phyloP scores from a whole-genome alignment of 106 monocot genomes.

The Allium fistulosum region DNA sequence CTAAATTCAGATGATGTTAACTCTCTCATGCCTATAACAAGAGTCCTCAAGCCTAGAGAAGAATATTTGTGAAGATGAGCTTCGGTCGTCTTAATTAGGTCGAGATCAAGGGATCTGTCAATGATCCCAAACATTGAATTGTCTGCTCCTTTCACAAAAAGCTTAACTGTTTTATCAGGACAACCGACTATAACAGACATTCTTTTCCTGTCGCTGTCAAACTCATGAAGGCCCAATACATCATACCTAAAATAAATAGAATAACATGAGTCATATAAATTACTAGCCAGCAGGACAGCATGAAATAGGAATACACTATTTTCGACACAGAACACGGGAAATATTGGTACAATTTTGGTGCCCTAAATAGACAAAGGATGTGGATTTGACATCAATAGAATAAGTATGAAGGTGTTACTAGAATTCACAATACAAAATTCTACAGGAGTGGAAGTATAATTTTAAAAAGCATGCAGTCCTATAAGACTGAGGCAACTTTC shows the following conservation, averaged over 20 bases:
- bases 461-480: no score
- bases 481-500: no score
- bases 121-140: slow-evolving; percentile 70
- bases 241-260: slow-evolving; percentile 46
- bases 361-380: no score
- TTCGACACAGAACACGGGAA: no score
- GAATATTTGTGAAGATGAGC: slow-evolving; percentile 64
- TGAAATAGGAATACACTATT: no score
- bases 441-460: no score
- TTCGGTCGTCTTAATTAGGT: slow-evolving; percentile 39
- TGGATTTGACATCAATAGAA: no score
- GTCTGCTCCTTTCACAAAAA: slow-evolving; percentile 94
- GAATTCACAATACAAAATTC: no score
- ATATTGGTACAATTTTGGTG: no score
- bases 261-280: background rate
- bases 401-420: no score
- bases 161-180: slow-evolving; percentile 69
- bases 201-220: slow-evolving; percentile 95
- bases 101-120: slow-evolving; percentile 27
- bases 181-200: slow-evolving; percentile 92
- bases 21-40: slow-evolving; percentile 66
- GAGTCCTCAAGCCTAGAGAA: slow-evolving; percentile 78
- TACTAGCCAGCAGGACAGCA: background rate
- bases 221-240: slow-evolving; percentile 86
- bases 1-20: slow-evolving; percentile 45